phyloP scores from a whole-genome alignment of 2,329 filamentous ascomycete species.

The Pseudonectria buxi region DNA sequence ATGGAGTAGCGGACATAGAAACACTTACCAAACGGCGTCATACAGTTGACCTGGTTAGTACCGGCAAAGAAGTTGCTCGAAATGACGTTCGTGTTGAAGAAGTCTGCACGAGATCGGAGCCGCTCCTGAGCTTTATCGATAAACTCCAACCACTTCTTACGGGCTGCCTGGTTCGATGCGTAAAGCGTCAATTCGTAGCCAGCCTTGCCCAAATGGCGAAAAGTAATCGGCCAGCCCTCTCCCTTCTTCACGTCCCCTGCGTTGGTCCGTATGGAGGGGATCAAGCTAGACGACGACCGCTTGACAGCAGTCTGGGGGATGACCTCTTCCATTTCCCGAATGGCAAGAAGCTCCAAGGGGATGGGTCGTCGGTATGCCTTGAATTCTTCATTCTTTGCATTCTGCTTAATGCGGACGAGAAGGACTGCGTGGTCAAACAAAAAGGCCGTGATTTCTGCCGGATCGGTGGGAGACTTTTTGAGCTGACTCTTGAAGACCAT shows the following conservation, averaged over 20 bases:
- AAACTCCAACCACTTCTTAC: conserved; percentile 95
- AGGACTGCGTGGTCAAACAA: conserved; percentile 94
- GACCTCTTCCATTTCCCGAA: conserved; percentile 95
- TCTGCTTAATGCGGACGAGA: conserved; percentile 82
- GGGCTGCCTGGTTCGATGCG: conserved; percentile 74
- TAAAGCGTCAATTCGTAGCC: conserved; percentile 90
- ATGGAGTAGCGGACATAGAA: conserved; percentile 5
- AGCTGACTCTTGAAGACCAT: conserved; percentile 89
- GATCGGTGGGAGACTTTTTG: conserved; percentile 87
- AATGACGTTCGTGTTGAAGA: conserved; percentile 69
- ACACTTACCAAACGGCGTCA: conserved; percentile 76
- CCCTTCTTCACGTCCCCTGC: conserved; percentile 49
- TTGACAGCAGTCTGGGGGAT: conserved; percentile 78
- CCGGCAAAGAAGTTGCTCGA: conserved; percentile 54
- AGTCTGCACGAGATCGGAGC: conserved; percentile 79
- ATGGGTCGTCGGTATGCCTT: conserved; percentile 94
- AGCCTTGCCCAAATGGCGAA: conserved; percentile 90
- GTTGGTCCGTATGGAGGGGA: conserved; percentile 48
- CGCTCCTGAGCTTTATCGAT: conserved; percentile 88
- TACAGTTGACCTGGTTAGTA: conserved; percentile 84
- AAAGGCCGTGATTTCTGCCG: conserved; percentile 85
- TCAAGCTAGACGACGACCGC: conserved; percentile 78
- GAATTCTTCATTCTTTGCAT: conserved; percentile 88
- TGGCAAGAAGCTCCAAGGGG: conserved; percentile 84
- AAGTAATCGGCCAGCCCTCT: conserved; percentile 90